phyloP scores from a whole-genome alignment of 495 filamentous ascomycete species.

The Schizothecium vesticola region DNA sequence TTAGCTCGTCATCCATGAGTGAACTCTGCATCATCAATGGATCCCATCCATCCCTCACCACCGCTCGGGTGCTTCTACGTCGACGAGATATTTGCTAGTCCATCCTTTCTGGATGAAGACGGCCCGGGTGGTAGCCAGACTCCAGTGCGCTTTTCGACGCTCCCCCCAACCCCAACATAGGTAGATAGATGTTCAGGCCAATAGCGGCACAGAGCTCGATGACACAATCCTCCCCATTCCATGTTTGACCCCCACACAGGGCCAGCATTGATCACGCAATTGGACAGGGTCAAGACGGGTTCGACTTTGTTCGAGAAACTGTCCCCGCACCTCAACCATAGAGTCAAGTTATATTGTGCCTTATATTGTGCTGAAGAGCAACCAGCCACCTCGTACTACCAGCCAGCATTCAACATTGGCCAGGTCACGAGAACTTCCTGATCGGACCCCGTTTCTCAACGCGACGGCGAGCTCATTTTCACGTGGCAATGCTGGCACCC shows the following conservation, averaged over 20 bases:
- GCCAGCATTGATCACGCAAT: background rate
- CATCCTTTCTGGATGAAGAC: background rate
- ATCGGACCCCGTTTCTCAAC: background rate
- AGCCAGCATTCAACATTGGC: constrained; percentile 3
- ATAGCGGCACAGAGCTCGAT: background rate
- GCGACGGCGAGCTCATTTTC: background rate
- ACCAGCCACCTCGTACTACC: background rate
- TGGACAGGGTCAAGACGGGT: background rate
- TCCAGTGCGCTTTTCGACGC: background rate
- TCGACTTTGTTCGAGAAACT: background rate
- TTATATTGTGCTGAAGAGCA: background rate
- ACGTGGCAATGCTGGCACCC: background rate
- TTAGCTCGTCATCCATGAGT: too few species aligned
- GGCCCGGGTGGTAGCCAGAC: background rate
- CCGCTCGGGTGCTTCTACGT: too few species aligned
- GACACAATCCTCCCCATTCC: background rate
- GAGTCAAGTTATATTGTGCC: background rate
- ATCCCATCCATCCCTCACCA: too few species aligned
- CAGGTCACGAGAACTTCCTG: background rate
- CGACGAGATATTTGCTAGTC: background rate
- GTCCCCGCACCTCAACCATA: background rate
- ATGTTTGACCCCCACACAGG: background rate
- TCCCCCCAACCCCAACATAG: background rate
- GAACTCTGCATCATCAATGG: too few species aligned
- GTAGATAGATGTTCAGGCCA: background rate